Evolutionary conservation across 1,284 basidiomycete species (phyloP).

Genomic region (Rhodotorula sp.): DNA sequence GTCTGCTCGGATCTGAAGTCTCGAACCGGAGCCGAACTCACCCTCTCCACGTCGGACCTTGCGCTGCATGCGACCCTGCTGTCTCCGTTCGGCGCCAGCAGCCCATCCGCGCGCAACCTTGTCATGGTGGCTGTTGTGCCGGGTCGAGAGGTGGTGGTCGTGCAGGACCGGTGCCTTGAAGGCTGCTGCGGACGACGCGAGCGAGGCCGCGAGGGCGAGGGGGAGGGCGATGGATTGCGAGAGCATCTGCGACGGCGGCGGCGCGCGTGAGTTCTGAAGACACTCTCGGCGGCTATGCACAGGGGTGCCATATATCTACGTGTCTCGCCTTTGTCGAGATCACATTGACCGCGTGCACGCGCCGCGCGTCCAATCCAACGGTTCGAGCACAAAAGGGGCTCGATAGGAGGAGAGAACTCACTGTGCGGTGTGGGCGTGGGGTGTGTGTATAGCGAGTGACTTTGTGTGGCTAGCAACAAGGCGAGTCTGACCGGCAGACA

Average conservation of each 20-base stretch:
- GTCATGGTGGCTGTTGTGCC: constrained; percentile 4
- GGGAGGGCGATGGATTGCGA: constrained; percentile 1
- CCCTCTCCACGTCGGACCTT: constrained; percentile 12
- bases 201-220: neutral
- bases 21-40: neutral
- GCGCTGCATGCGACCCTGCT: neutral
- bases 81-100: neutral
- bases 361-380: too few species aligned
- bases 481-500: neutral
- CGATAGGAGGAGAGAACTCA: neutral
- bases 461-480: neutral
- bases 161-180: constrained; percentile 4
- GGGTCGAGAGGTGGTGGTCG: constrained; percentile 2
- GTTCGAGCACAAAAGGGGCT: too few species aligned
- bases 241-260: neutral
- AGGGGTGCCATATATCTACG: too few species aligned
- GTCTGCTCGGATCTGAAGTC: too few species aligned
- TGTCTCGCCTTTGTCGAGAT: too few species aligned
- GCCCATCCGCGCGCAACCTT: constrained; percentile 9
- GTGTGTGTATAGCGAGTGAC: neutral
- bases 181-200: constrained; percentile 3
- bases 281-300: too few species aligned
- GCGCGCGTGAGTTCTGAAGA: too few species aligned
- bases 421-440: neutral
- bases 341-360: too few species aligned